Base-by-base conservation (phyloP, 176 grass and related monocot genomes). In the Urochloa ruziziensis region DNA sequence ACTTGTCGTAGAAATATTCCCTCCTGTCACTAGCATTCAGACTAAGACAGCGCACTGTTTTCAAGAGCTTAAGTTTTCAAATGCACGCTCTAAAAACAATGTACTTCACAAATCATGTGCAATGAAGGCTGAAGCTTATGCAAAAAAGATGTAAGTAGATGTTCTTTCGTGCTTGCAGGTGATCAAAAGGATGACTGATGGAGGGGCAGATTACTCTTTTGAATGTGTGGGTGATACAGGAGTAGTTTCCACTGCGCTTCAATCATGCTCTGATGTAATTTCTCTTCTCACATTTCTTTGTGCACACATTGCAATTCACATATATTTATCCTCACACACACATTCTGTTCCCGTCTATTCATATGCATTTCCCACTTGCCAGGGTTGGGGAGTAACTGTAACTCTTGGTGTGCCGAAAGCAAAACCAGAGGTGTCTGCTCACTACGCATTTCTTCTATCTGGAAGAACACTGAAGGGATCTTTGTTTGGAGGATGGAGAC, bases 401-500 rank as follows among this genome's bases (percentile, higher is more conserved):
- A 98, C 92, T 64, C 88, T 98, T 85, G 95, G 95, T 80, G 95
- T 98, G 67, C 95, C 91, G 72, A 98, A 98, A 98, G 35, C 69
- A 61, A 93, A 93, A 9, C 88, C 92, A 73, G 85, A 89, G 60
- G 86, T 95, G 24, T 79, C 87, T 73, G 76, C 95, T 86, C 95
- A 98, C 81, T 98, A 95, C 88, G 92, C 82, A 69, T 72, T 93
- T 69, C 86, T 98, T 82, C 92, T 98, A 44, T 90, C 89, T 66
- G 95, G 95, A 91, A 93, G 88, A 93, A 95, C 95, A 85, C 80
- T 98, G 76, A 98, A 95, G 81, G 96, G 96, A 67, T 91, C 96
- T 84, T 89, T 98, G 73, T 98, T 98, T 86, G 96, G 96, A 89
- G 96, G 92, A 66, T 98, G 92, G 96, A 98, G 82, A 85, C 92